Evolutionary conservation across 2,329 filamentous ascomycete species (phyloP).

Genomic region (Zarea fungicola): DNA sequence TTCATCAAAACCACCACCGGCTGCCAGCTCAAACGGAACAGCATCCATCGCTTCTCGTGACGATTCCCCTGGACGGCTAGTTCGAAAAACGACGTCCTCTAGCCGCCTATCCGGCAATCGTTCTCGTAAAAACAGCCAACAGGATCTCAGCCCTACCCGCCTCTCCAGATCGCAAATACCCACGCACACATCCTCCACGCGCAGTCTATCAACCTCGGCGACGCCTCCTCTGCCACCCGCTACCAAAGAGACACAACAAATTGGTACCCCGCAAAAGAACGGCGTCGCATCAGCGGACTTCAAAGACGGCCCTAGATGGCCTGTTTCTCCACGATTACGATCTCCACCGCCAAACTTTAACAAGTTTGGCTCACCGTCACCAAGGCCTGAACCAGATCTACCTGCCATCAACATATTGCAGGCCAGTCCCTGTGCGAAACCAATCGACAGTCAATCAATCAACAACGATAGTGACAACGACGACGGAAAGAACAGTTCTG

Average conservation of each 20-base stretch:
- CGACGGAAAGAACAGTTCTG: conserved; percentile 42
- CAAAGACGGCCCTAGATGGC: conserved; percentile 64
- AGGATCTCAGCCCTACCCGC: conserved; percentile 60
- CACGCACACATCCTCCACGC: conserved; percentile 58
- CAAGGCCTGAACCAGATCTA: conserved; percentile 45
- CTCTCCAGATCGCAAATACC: conserved; percentile 45
- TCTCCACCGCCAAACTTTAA: conserved; percentile 63
- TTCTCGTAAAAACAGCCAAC: conserved; percentile 60
- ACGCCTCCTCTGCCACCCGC: conserved; percentile 61
- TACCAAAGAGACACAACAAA: conserved; percentile 55
- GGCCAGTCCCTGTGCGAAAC: conserved; percentile 41
- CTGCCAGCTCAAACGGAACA: conserved; percentile 30
- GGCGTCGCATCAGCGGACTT: conserved; percentile 42
- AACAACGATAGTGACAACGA: conserved; percentile 50
- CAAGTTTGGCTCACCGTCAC: conserved; percentile 40
- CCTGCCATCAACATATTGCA: conserved; percentile 50
- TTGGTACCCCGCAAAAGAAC: conserved; percentile 60
- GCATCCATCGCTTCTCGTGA: conserved; percentile 40
- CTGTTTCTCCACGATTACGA: conserved; percentile 69
- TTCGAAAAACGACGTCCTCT: conserved; percentile 30
- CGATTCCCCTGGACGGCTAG: conserved; percentile 41
- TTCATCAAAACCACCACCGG: conserved; percentile 23
- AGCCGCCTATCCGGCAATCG: conserved; percentile 37
- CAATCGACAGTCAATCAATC: conserved; percentile 35
- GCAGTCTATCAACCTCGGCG: conserved; percentile 62